These are phyloP conservation scores for Stachybotrys elegans DNA, from an alignment of 2,329 filamentous ascomycete species.

Conservation along the genomic window DNA sequence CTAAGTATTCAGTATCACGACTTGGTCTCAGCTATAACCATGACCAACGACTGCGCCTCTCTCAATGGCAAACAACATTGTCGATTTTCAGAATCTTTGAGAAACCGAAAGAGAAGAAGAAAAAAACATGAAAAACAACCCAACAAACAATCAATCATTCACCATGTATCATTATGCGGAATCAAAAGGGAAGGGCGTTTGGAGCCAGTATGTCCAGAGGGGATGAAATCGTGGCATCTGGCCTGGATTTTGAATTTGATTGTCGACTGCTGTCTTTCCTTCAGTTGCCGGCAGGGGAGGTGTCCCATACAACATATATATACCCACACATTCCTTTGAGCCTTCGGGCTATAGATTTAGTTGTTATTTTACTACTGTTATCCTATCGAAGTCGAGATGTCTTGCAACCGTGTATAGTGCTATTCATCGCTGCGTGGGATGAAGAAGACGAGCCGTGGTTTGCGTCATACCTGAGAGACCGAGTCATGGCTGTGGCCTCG, in stretches of 20 bases:
- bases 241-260: background rate
- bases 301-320: background rate
- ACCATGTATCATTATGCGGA: background rate
- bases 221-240: background rate
- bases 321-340: conserved; percentile 4
- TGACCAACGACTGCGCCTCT: background rate
- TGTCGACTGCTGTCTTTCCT: background rate
- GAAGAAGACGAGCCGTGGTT: no score
- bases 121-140: background rate
- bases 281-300: background rate
- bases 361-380: background rate
- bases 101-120: background rate
- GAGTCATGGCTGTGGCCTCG: no score
- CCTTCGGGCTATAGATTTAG: no score
- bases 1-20: conserved; percentile 7
- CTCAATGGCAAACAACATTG: no score
- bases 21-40: background rate
- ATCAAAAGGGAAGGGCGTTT: background rate
- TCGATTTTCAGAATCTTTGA: no score
- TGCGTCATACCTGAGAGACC: no score
- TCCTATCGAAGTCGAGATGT: background rate
- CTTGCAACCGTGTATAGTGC: no score
- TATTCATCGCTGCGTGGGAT: no score
- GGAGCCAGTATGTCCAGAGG: background rate
- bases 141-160: background rate